Evolutionary conservation across 108 stramenopile species (phyloP), one percentile per base, ranked within the genome.

Genomic region (Pseudonitzschia multiseries): DNA sequence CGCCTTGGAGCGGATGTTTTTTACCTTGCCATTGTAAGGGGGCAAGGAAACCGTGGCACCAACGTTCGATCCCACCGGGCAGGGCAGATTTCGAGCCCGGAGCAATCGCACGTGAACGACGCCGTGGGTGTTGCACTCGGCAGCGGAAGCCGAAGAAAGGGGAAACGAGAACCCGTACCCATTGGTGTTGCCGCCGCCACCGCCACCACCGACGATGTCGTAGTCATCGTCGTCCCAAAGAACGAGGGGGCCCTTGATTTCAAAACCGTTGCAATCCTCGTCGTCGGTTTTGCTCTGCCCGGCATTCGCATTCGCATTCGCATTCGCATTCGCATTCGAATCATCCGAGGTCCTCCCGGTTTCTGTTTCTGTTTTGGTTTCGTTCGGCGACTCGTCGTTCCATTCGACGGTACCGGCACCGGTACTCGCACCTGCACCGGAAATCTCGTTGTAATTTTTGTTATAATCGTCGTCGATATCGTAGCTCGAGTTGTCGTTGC

Each of bases 1-100:
- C 2, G 87, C 69, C 41, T 26, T 67, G 4, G 74, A 66, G 31
- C 56, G 65, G 21, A 69, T 36, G 17, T 87, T 88, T 53, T 85
- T 80, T 29, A 93, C 86, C 21, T 80, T 73, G 63, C 94, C 94
- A 32, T 86, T 89, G 88, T 89, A 95, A 5, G 94, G 94, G 6
- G 81, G 84, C 6, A 95, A 74, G 0, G 90, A 73, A 42, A 87
- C 73, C 17, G 33, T 74, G 57, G 80, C 91, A 26, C 80, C 65
- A 6, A 95, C 80, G 46, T 65, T 79, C 20, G 83, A 75, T 4
- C 87, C 91, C 42, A 80, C 71, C 27, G 86, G 70, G 70, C 91
- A 95, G 1, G 91, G 88, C 14, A 95, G 81, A 17, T 81, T 74
- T 56, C 89, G 88, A 14, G 91, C 94, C 22, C 86, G 70, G 24